Base-by-base conservation (phyloP, 2,329 filamentous ascomycete genomes). In the Microdochium bolleyi region DNA sequence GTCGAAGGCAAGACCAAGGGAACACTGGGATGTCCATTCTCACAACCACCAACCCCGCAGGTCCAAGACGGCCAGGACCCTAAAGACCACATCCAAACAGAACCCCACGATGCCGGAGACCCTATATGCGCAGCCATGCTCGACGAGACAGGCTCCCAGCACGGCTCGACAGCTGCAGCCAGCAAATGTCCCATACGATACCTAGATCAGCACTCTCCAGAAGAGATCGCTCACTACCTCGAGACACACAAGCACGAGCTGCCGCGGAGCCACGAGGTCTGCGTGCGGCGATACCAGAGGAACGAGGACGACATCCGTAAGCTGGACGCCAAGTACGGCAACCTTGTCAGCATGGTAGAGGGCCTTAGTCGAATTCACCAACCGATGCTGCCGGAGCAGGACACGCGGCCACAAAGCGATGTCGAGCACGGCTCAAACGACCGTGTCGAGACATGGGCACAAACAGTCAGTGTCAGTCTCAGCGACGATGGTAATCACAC, bases 201-300 rank as follows among this genome's bases (percentile, higher is more conserved):
- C 71, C 76, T 96, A 64, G 87, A 96, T 68, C 87, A 95, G 67
- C 92, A 96, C 65, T 91, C 90, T 2, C 89, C 92, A 2, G 89
- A 96, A 72, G 92, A 96, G 65, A 86, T 97, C 56, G 92, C 92
- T 14, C 83, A 88, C 63, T 97, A 96, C 67, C 90, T 97, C 63
- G 89, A 96, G 67, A 91, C 85, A 51, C 92, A 96, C 73, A 96
- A 96, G 68, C 92, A 97, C 70, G 88, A 96, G 68, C 81, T 97
- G 52, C 92, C 92, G 10, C 83, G 92, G 61, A 96, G 91, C 66
- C 92, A 97, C 70, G 90, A 95, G 66, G 82, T 96, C 48, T 97
- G 92, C 68, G 84, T 97, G 55, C 85, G 88, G 63, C 83, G 92
- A 53, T 96, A 96, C 66, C 89, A 95, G 70, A 87, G 83, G 68